Base-by-base conservation (phyloP, 495 filamentous ascomycete genomes). In the Tuber calosporum region DNA sequence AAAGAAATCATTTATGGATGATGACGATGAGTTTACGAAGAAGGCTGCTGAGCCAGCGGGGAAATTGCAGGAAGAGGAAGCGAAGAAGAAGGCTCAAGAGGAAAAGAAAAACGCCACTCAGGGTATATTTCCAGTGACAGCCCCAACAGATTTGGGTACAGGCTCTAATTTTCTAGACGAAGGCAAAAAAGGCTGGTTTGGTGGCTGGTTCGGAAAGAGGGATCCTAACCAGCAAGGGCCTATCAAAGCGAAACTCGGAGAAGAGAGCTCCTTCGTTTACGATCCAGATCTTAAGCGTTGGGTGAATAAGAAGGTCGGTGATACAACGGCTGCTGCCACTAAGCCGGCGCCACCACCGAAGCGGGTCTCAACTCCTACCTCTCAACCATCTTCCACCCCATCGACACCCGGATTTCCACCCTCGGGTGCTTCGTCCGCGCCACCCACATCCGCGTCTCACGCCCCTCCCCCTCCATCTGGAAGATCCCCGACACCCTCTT, bases 281-380 rank as follows among this genome's bases (percentile, higher is more conserved):
- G 96, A 99, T 82, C 90, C 92, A 5, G 92, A 97, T 34, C 86
- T 97, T 71, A 96, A 96, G 86, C 92, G 94, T 81, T 99, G 96
- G 96, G 88, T 99, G 83, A 97, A 99, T 83, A 97, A 97, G 85
- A 97, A 97, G 81, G 90, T 89, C 22, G 84, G 89, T 75, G 82
- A 86, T 80, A 80, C 87, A 20, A 84, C 86, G 0, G 85, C 88
- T 15, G 85, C 87, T 30, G 86, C 88, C 69, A 85, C 87, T 7
- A 85, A 83, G 74, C 83, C 82, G 34, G 81, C 84, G 20, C 84
- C 84, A 67, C 82, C 83, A 26, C 73, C 77, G 43, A 78, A 79
- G 73, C 73, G 70, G 69, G 39, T 75, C 72, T 67, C 84, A 83
- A 40, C 82, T 79, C 72, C 79, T 78, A 36, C 80, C 83, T 76